Evolutionary conservation across 306 rosid species (phyloP), one percentile per base, ranked within the genome.

Genomic region (Betula pendula): DNA sequence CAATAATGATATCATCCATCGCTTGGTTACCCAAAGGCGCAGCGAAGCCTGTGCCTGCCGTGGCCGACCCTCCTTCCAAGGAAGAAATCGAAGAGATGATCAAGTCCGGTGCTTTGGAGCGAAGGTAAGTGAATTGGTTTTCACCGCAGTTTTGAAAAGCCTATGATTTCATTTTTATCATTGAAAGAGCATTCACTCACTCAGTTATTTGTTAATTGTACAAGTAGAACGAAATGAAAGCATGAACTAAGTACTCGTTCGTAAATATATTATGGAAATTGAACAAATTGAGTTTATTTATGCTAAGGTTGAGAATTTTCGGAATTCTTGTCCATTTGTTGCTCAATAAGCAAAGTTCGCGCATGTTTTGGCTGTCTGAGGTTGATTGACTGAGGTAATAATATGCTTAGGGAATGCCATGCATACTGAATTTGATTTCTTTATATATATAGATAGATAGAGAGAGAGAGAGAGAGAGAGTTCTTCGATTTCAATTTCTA

Each of bases 1-100:
- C 58, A 45, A 12, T 33, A 17, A 90, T 90, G 97, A 92, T 94
- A 73, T 77, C 96, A 0, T 79, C 95, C 1, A 81, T 90, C 68
- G 88, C 90, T 2, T 95, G 97, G 96, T 69, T 95, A 13, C 97
- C 97, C 27, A 90, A 90, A 75, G 96, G 98, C 44, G 89, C 78
- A 62, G 68, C 88, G 0, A 92, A 83, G 81, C 77, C 94, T 8
- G 85, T 80, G 47, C 98, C 95, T 0, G 17, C 76, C 14, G 75
- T 79, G 10, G 96, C 93, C 0, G 99, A 90, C 19, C 91, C 85
- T 51, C 96, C 97, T 66, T 84, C 93, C 17, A 79, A 86, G 31
- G 97, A 89, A 19, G 92, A 88, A 20, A 84, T 90, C 68, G 84
- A 92, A 47, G 83, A 92, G 68, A 8, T 90, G 1, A 82, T 90